Base-by-base conservation (phyloP, 805 yeast genomes). In the Sungouiella blattae region DNA sequence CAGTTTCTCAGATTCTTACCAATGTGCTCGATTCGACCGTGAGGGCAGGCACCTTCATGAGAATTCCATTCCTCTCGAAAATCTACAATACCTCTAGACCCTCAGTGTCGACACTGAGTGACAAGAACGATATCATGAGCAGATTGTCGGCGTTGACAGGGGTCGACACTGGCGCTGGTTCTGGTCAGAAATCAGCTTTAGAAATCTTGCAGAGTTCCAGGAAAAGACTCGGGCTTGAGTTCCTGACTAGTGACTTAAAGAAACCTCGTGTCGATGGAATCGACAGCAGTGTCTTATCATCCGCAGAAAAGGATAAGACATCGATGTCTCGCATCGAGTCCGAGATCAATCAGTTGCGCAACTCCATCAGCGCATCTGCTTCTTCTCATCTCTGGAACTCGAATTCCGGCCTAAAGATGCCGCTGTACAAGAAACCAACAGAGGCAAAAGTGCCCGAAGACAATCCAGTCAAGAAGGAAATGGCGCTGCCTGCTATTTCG, bases 341-440 rank as follows among this genome's bases (percentile, higher is more conserved):
- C 21, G 25, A 32, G n/a, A 26, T 32, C 11, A 30, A 32, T 16
- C 35, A 26, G 30, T 25, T 32, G 9, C 16, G 29, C 11, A 20
- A 18, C 18, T 32, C 35, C 25, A 32, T 32, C 17, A 16, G 28
- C 24, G 20, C 26, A 11, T 36, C 31, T 23, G 26, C 26, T 11
- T 31, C 32, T 2, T 21, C 33, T 6, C 32, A 33, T 11, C 18
- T 27, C 11, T 37, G 36, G 36, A 30, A 28, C 14, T 26, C 36
- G 3, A 24, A 18, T 8, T 20, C 33, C 13, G 37, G 37, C 8
- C 22, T 47, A 21, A 45, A 40, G 25, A 45, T 47, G 51, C 51
- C 51, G 5, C 42, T 33, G 30, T 47, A 47, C 30, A 41, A 32
- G 28, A 43, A 35, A 18, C 49, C 46, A 4, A 8, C 24, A 5